phyloP scores from a whole-genome alignment of 345 rosid genomes.

The Citrus unshiu region DNA sequence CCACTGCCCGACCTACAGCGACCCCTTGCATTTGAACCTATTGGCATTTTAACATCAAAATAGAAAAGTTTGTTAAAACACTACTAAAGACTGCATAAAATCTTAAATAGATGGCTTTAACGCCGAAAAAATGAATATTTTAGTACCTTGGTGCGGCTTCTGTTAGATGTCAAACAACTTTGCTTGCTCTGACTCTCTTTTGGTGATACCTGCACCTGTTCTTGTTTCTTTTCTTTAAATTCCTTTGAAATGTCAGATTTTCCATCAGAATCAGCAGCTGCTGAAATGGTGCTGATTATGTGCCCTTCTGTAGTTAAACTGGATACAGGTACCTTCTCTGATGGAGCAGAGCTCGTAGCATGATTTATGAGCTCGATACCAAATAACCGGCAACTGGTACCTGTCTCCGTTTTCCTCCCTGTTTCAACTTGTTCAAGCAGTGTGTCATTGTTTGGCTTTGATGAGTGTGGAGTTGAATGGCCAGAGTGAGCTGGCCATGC shows the following conservation, averaged over 20 bases:
- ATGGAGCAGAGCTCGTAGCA: conserved; percentile 20
- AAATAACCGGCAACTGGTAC: conserved; percentile 55
- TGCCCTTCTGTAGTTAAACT: conserved; percentile 35
- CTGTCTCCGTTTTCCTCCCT: conserved; percentile 49
- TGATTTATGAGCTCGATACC: conserved; percentile 69
- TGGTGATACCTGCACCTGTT: conserved; percentile 37
- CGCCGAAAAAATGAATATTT: conserved; percentile 1
- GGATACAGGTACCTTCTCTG: conserved; percentile 37
- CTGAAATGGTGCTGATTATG: conserved; percentile 6
- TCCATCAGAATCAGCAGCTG: conserved; percentile 45
- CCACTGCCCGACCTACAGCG: conserved; percentile 91
- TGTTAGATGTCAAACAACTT: conserved; percentile 37
- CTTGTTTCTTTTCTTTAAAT: conserved; percentile 52
- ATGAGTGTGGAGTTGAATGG: conserved; percentile 31
- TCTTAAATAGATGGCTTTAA: not conserved
- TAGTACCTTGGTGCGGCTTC: conserved; percentile 76
- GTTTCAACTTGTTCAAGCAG: conserved; percentile 34
- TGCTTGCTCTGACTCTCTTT: conserved; percentile 72
- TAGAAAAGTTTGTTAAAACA: conserved; percentile 1
- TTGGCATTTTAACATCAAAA: conserved; percentile 11
- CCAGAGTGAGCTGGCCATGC: conserved; percentile 45
- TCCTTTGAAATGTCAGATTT: conserved; percentile 48
- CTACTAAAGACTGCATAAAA: not conserved
- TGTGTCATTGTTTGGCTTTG: conserved; percentile 35
- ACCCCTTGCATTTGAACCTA: conserved; percentile 95